Evolutionary conservation across 306 rosid genomes (phyloP), one percentile per base, ranked within the genome.

Genomic region (Vigna nakashimae): DNA sequence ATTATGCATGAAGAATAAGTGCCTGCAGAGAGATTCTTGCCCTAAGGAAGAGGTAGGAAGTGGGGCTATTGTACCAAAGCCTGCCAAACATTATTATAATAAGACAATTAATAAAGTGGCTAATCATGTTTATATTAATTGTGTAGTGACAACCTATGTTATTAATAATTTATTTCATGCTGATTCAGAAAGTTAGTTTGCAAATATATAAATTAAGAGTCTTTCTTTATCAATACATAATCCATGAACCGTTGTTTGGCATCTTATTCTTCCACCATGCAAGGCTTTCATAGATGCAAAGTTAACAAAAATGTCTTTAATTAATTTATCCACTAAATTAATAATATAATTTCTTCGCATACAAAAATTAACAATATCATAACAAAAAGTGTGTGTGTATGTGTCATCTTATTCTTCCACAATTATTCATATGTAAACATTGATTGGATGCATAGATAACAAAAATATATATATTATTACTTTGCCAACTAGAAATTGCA

Each of bases 181-280:
- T 82, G 84, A 82, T 75, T 82, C 83, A 69, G 71, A 82, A 78
- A 79, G 86, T 24, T 73, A 51, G 36, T 42, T 51, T 49, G 12
- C 55, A 57, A 24, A 9, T 50, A 15, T 50, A 50, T 52, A n/a
- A 6, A 17, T 17, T 7, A 2, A 68, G 24, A 45, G 17, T 66
- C 42, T 77, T 55, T 55, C 45, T 32, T 5, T 72, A 16, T 82
- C 67, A 53, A 45, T 40, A 6, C 42, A 36, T 6, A 36, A 6
- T 36, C 42, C 42, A 36, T 16, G 26, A 48, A 65, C 48, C 45
- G 59, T 5, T 57, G 42, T 7, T 36, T 36, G n/a, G 78, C 28
- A 68, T 69, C 24, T 9, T 45, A 81, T 77, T 73, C 72, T 50
- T 52, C 38, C 65, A 76, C 57, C 18, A 3, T 68, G 8, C 34